phyloP scores from a whole-genome alignment of 2,329 filamentous ascomycete species.

The Penicillium sp. region DNA sequence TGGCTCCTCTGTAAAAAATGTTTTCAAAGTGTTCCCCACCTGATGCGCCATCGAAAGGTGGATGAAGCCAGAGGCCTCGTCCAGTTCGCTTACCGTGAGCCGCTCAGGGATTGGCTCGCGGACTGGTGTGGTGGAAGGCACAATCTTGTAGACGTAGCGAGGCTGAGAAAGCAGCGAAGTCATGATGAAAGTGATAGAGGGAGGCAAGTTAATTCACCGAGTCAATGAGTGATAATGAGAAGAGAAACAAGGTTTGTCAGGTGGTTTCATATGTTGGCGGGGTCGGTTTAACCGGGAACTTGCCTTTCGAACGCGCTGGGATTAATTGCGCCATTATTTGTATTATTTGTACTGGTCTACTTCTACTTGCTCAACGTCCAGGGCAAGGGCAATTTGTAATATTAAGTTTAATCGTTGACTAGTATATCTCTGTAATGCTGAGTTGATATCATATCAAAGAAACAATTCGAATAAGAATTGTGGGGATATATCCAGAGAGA shows the following conservation, averaged over 20 bases:
- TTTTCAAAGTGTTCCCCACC: conserved; percentile 38
- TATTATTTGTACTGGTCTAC: neutral
- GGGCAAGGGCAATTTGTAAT: neutral
- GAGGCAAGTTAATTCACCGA: conserved; percentile 1
- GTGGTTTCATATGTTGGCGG: conserved; percentile 11
- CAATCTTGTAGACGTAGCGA: conserved; percentile 39
- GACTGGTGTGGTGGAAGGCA: conserved; percentile 35
- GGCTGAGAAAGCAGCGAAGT: conserved; percentile 20
- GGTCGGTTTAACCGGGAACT: conserved; percentile 11
- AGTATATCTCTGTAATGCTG: neutral
- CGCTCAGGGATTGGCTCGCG: conserved; percentile 36
- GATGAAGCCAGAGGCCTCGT: conserved; percentile 37
- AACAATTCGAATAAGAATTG: neutral
- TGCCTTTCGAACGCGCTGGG: neutral
- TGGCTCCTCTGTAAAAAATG: conserved; percentile 39
- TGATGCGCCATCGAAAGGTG: conserved; percentile 40
- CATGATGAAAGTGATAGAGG: conserved; percentile 10
- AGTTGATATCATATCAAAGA: neutral
- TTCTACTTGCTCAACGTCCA: neutral
- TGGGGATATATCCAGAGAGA: neutral
- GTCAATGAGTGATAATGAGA: neutral
- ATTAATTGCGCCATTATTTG: conserved; percentile 1
- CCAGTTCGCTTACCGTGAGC: conserved; percentile 38
- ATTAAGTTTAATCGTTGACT: neutral
- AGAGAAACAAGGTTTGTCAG: neutral